phyloP scores from a whole-genome alignment of 192 early-diverging fungal genomes.

The Umbelopsis sp. region DNA sequence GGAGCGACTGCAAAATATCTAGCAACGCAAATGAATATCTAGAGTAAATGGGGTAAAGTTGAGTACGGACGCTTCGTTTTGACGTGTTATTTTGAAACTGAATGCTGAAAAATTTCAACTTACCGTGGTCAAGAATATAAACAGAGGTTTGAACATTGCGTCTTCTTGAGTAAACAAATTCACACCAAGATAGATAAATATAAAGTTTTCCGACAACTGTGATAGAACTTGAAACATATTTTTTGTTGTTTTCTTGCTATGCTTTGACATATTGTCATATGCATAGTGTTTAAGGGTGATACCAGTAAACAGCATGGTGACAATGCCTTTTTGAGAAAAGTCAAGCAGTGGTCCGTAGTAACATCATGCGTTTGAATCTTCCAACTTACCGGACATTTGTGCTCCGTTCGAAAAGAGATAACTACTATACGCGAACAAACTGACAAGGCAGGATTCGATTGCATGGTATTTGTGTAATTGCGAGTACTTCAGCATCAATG shows the following conservation, averaged over 20 bases:
- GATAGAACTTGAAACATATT: constrained; percentile 93
- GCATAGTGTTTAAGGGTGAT: constrained; percentile 94
- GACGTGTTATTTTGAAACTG: background rate
- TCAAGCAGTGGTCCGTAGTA: no score
- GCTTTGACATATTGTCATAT: constrained; percentile 83
- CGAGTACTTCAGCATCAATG: constrained; percentile 89
- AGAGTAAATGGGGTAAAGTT: background rate
- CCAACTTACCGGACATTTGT: constrained; percentile 72
- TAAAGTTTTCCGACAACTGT: constrained; percentile 94
- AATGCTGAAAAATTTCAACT: background rate
- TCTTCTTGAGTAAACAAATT: constrained; percentile 86
- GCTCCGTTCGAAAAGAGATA: constrained; percentile 90
- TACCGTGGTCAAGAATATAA: constrained; percentile 74
- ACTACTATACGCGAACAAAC: constrained; percentile 86
- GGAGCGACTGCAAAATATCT: constrained; percentile 88
- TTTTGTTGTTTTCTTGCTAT: constrained; percentile 80
- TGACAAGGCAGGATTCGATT: constrained; percentile 86
- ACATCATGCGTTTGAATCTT: no score
- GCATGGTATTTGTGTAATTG: constrained; percentile 80
- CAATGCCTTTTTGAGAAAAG: constrained; percentile 59
- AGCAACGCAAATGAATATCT: constrained; percentile 83
- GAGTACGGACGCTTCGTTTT: background rate
- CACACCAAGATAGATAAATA: constrained; percentile 96
- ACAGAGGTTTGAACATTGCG: constrained; percentile 70
- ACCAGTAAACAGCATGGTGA: constrained; percentile 90